These are phyloP conservation scores for Rhynchosporium agropyri DNA, from an alignment of 2,329 filamentous ascomycete genomes.

Conservation along the genomic window DNA sequence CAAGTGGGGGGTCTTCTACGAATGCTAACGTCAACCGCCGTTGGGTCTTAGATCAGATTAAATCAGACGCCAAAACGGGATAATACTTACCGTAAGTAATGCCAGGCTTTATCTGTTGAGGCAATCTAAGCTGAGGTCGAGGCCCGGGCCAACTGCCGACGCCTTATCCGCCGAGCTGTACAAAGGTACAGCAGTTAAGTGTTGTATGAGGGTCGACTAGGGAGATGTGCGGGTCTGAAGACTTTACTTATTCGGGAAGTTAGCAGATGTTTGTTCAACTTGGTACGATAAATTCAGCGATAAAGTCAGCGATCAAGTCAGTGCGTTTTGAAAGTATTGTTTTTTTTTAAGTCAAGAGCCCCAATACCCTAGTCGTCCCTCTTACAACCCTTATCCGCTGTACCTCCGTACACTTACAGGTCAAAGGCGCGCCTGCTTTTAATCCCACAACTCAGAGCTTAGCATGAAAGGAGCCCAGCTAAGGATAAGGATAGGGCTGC, in stretches of 20 bases:
- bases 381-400: neutral
- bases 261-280: no score
- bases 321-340: no score
- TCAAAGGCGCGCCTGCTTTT: neutral
- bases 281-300: no score
- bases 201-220: no score
- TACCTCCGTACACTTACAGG: neutral
- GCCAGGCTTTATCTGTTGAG: neutral
- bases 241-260: no score
- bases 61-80: constrained; percentile 4
- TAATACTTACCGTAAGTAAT: no score
- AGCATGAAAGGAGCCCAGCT: neutral
- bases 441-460: neutral
- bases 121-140: neutral
- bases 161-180: neutral
- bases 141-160: neutral
- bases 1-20: neutral
- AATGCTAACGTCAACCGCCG: no score
- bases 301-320: no score
- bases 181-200: no score
- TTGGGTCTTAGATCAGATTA: neutral
- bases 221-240: no score
- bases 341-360: no score
- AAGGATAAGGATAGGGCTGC: neutral
- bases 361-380: no score